These are phyloP conservation scores for Uronychia setigera DNA, from an alignment of 73 alveolate species.

Conservation along the genomic window DNA sequence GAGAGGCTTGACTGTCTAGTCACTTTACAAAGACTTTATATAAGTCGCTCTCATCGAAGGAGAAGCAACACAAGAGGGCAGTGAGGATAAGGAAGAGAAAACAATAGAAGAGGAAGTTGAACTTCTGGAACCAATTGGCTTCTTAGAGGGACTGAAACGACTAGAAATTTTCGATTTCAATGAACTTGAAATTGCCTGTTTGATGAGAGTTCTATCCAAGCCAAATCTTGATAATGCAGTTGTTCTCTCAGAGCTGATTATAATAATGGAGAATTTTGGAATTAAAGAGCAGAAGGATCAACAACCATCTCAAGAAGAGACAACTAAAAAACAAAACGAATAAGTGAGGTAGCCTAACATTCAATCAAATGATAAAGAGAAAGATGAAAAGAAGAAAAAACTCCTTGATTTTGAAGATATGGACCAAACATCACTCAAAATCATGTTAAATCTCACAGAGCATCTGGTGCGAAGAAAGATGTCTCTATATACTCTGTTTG, in stretches of 20 bases:
- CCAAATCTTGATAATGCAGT: slow-evolving; percentile 62
- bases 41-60: background rate
- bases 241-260: slow-evolving; percentile 55
- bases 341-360: no score
- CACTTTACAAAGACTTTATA: slow-evolving; percentile 24
- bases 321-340: background rate
- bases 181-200: slow-evolving; percentile 64
- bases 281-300: slow-evolving; percentile 38
- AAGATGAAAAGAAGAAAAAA: slow-evolving; percentile 11
- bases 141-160: slow-evolving; percentile 52
- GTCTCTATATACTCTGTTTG: slow-evolving; percentile 49
- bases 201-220: slow-evolving; percentile 70
- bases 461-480: slow-evolving; percentile 13
- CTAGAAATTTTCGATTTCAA: slow-evolving; percentile 44
- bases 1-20: slow-evolving; percentile 27
- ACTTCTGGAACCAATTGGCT: slow-evolving; percentile 47
- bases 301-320: background rate
- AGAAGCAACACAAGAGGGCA: background rate
- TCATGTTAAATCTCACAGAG: slow-evolving; percentile 38
- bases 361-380: slow-evolving; percentile 29
- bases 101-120: slow-evolving; percentile 41
- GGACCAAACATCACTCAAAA: slow-evolving; percentile 32
- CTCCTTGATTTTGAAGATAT: slow-evolving; percentile 10
- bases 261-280: slow-evolving; percentile 68
- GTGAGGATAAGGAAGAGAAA: slow-evolving; percentile 17